phyloP scores from a whole-genome alignment of 2,329 filamentous ascomycete species.

The Apiospora saccharicola region DNA sequence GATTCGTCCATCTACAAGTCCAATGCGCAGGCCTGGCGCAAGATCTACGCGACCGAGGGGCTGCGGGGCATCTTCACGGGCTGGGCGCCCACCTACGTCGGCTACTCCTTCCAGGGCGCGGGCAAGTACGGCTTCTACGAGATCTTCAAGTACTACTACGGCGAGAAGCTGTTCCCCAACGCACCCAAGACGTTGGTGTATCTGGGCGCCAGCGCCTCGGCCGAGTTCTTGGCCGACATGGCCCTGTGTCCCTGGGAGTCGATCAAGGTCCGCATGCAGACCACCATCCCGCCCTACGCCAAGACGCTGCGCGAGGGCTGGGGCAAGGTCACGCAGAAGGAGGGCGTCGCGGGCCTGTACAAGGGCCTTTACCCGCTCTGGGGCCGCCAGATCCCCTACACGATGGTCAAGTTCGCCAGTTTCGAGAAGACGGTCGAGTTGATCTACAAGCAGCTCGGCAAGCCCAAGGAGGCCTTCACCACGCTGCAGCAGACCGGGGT shows the following conservation, averaged over 20 bases:
- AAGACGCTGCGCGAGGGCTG: conserved; percentile 75
- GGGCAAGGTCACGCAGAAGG: conserved; percentile 69
- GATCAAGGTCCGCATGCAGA: conserved; percentile 87
- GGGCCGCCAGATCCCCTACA: conserved; percentile 88
- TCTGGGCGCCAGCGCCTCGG: conserved; percentile 73
- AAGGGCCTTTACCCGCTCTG: conserved; percentile 88
- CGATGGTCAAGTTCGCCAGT: conserved; percentile 56
- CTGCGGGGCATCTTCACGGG: conserved; percentile 83
- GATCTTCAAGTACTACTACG: conserved; percentile 87
- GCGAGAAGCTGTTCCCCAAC: conserved; percentile 73
- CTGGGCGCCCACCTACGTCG: conserved; percentile 83
- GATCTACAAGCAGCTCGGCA: conserved; percentile 60
- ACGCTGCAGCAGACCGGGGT: conserved; percentile 30
- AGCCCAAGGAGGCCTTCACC: conserved; percentile 67
- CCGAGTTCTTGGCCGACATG: conserved; percentile 77
- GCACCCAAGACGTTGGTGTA: conserved; percentile 82
- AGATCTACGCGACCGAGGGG: conserved; percentile 76
- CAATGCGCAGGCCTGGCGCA: conserved; percentile 81
- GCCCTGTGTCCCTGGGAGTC: conserved; percentile 85
- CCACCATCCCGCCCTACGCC: conserved; percentile 79
- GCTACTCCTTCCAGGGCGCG: conserved; percentile 82
- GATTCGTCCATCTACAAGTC: conserved; percentile 82
- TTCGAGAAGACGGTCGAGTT: conserved; percentile 30
- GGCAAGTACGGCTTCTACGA: conserved; percentile 92
- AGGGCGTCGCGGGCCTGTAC: conserved; percentile 76